Conservation (phyloP, 148 eudicot species). For the Vaccinium corymbosum region DNA sequence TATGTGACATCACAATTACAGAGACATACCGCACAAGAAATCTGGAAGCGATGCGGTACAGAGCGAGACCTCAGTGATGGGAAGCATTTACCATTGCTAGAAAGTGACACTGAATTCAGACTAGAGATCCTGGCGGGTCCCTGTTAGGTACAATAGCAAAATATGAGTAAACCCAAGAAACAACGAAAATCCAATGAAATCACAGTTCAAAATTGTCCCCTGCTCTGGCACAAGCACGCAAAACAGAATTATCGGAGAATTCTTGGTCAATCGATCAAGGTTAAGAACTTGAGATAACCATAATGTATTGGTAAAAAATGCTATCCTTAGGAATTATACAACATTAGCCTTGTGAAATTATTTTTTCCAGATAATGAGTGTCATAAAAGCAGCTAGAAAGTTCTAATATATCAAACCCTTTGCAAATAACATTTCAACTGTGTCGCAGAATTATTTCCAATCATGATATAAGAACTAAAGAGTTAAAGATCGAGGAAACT, state of each 20-base stretch:
- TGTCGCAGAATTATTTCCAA: not conserved
- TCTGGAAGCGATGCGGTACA: slow-evolving; percentile 28
- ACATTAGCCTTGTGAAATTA: not conserved
- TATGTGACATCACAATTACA: not conserved
- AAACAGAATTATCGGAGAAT: not conserved
- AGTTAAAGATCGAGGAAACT: not conserved
- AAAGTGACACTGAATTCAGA: slow-evolving; percentile 28
- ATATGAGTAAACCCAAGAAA: not conserved
- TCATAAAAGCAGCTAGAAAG: not conserved
- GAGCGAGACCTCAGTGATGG: slow-evolving; percentile 25
- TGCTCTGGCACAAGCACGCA: not conserved
- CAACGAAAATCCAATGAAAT: not conserved
- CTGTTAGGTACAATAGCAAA: slow-evolving; percentile 15
- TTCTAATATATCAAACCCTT: slow-evolving; percentile 6
- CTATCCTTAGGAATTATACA: not conserved
- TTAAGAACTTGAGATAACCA: not conserved
- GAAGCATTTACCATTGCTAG: slow-evolving; percentile 28
- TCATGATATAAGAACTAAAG: not conserved
- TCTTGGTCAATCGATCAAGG: not conserved
- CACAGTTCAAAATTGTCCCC: not conserved
- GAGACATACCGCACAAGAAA: slow-evolving; percentile 38
- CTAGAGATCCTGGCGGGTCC: slow-evolving; percentile 25
- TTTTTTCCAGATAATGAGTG: not conserved
- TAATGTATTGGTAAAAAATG: not conserved
- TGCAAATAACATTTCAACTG: not conserved